Evolutionary conservation across 495 filamentous ascomycete genomes (phyloP).

Genomic region (Penicillium salamii): DNA sequence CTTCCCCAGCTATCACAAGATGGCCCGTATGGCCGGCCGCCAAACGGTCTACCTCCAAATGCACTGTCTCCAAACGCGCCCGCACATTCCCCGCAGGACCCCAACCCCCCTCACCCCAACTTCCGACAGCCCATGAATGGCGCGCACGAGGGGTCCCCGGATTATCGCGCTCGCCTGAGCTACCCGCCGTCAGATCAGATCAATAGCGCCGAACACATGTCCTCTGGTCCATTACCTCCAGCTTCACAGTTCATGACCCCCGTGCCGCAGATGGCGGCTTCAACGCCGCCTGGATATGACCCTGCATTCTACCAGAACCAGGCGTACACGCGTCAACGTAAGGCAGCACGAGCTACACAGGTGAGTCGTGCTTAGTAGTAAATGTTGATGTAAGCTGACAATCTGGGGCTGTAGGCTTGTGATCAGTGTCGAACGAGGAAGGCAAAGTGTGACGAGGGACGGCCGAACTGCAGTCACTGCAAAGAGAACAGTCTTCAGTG

Average conservation of each 20-base stretch:
- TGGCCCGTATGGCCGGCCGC: slow-evolving; percentile 35
- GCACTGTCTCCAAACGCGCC: slow-evolving; percentile 35
- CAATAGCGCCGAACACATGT: slow-evolving; percentile 26
- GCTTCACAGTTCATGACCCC: slow-evolving; percentile 31
- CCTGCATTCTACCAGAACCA: slow-evolving; percentile 30
- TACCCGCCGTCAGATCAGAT: slow-evolving; percentile 30
- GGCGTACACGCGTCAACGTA: slow-evolving; percentile 39
- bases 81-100: slow-evolving; percentile 26
- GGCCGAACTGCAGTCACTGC: slow-evolving; percentile 57
- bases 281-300: slow-evolving; percentile 33
- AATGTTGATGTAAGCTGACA: slow-evolving; percentile 1
- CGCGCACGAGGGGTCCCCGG: slow-evolving; percentile 33
- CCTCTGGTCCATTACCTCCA: slow-evolving; percentile 20
- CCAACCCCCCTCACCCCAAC: slow-evolving; percentile 21
- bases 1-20: slow-evolving; percentile 40
- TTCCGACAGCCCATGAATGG: slow-evolving; percentile 37
- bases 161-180: slow-evolving; percentile 37
- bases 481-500: slow-evolving; percentile 54
- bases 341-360: slow-evolving; percentile 42
- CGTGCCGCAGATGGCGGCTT: slow-evolving; percentile 16
- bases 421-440: slow-evolving; percentile 60
- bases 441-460: slow-evolving; percentile 63
- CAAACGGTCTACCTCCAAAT: slow-evolving; percentile 32
- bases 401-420: slow-evolving; percentile 44
- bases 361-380: slow-evolving; percentile 18